These are phyloP conservation scores for Blastocystis sp. DNA, from an alignment of 352 stramenopile genomes.

Conservation along the genomic window DNA sequence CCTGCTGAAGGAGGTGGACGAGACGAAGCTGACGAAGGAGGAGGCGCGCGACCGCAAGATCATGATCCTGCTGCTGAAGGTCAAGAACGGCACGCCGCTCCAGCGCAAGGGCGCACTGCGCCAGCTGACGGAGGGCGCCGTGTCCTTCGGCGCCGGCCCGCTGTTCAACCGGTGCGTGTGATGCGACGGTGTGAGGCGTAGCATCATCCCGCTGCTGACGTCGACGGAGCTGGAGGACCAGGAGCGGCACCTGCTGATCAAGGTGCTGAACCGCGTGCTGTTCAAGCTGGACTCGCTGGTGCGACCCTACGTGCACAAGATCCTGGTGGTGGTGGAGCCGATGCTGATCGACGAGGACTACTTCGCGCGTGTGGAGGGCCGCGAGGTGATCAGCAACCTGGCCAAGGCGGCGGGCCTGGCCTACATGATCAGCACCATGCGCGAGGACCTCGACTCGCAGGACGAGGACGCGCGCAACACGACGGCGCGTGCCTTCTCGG, in stretches of 20 bases:
- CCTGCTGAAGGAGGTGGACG: conserved; percentile 76
- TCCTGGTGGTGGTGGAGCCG: conserved; percentile 96
- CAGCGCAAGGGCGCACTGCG: conserved; percentile 81
- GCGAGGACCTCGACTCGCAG: conserved; percentile 95
- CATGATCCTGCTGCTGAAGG: conserved; percentile 94
- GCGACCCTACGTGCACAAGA: conserved; percentile 96
- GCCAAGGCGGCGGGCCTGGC: conserved; percentile 94
- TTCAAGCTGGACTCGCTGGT: conserved; percentile 98
- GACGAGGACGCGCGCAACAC: conserved; percentile 98
- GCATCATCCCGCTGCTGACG: conserved; percentile 96
- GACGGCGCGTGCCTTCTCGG: conserved; percentile 93
- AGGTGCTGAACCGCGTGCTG: conserved; percentile 97
- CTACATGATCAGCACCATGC: conserved; percentile 99
- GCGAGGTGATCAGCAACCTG: conserved; percentile 98
- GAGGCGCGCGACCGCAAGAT: conserved; percentile 93
- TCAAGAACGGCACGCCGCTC: conserved; percentile 96
- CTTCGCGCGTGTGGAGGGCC: conserved; percentile 94
- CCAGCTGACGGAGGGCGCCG: conserved; percentile 91
- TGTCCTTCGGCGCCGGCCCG: conserved; percentile 89
- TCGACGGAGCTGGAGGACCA: conserved; percentile 96
- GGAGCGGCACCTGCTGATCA: conserved; percentile 96
- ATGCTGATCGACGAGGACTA: conserved; percentile 99
- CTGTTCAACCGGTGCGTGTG: conserved; percentile 89
- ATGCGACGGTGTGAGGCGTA: background rate
- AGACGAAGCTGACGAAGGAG: conserved; percentile 80